Percentiles rank a stretch among this genome's conserved stretches.
Conservation (phyloP, 1,284 basidiomycete species). For the Retiboletus fuscus region DNA sequence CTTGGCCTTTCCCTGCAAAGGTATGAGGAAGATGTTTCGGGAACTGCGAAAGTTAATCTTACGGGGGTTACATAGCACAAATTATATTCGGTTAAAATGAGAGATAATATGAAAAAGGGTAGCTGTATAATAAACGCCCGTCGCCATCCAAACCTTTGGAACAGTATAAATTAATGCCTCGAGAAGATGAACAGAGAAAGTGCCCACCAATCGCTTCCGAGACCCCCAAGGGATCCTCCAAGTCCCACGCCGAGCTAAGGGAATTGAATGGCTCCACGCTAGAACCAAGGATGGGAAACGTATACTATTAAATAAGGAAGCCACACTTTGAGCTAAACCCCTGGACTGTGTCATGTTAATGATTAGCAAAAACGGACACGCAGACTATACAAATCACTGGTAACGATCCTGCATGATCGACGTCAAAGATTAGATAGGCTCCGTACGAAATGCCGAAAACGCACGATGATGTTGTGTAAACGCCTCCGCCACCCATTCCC, state of each 20-base stretch:
- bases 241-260: constrained; percentile 78
- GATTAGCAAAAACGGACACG: too few species aligned
- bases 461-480: constrained; percentile 74
- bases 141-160: constrained; percentile 69
- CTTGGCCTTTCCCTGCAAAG: constrained; percentile 61
- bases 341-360: too few species aligned
- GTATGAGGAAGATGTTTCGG: too few species aligned
- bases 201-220: constrained; percentile 72
- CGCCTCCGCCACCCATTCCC: constrained; percentile 83
- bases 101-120: constrained; percentile 72
- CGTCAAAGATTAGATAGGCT: constrained; percentile 30
- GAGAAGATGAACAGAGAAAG: background rate
- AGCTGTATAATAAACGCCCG: too few species aligned
- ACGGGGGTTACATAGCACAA: too few species aligned
- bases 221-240: constrained; percentile 83
- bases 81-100: constrained; percentile 71
- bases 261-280: too few species aligned
- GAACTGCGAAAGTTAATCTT: too few species aligned
- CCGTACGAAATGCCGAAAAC: constrained; percentile 40
- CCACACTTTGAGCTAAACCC: too few species aligned
- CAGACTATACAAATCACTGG: too few species aligned
- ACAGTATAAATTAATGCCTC: constrained; percentile 17
- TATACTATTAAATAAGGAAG: too few species aligned
- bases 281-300: too few species aligned
- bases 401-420: constrained; percentile 65